Evolutionary conservation across 768 basidiomycete species (phyloP).

Genomic region (Mycena polygramma): DNA sequence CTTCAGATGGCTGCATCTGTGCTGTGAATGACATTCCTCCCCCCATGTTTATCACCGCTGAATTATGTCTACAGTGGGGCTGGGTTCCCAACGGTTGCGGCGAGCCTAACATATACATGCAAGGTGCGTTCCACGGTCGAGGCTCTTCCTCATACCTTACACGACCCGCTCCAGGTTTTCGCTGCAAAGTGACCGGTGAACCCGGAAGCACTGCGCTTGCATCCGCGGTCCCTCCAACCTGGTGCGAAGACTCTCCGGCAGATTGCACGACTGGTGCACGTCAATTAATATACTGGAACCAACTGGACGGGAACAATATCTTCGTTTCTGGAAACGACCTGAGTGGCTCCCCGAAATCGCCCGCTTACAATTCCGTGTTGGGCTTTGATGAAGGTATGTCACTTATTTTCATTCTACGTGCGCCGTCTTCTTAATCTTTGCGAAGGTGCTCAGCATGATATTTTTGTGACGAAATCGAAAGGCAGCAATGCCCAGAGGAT

Average conservation of each 20-base stretch:
- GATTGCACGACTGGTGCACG: conserved; percentile 56
- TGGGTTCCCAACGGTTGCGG: conserved; percentile 58
- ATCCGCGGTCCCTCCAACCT: conserved; percentile 51
- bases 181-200: conserved; percentile 54
- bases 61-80: conserved; percentile 51
- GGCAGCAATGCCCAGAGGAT: conserved; percentile 1
- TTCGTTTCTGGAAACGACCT: conserved; percentile 55
- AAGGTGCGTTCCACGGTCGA: conserved; percentile 31
- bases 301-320: conserved; percentile 59
- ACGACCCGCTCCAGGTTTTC: conserved; percentile 35
- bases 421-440: background rate
- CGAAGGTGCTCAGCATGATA: conserved; percentile 26
- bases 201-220: conserved; percentile 48
- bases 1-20: conserved; percentile 59
- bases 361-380: conserved; percentile 52
- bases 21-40: conserved; percentile 46
- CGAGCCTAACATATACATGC: conserved; percentile 62
- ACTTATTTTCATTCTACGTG: background rate
- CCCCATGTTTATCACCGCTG: background rate
- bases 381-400: conserved; percentile 50
- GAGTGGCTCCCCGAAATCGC: conserved; percentile 56
- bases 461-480: conserved; percentile 2
- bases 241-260: conserved; percentile 53
- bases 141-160: background rate
- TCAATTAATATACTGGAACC: conserved; percentile 62